These are phyloP conservation scores for Coemansia sp. DNA, from an alignment of 192 early-diverging fungal species.

Conservation along the genomic window DNA sequence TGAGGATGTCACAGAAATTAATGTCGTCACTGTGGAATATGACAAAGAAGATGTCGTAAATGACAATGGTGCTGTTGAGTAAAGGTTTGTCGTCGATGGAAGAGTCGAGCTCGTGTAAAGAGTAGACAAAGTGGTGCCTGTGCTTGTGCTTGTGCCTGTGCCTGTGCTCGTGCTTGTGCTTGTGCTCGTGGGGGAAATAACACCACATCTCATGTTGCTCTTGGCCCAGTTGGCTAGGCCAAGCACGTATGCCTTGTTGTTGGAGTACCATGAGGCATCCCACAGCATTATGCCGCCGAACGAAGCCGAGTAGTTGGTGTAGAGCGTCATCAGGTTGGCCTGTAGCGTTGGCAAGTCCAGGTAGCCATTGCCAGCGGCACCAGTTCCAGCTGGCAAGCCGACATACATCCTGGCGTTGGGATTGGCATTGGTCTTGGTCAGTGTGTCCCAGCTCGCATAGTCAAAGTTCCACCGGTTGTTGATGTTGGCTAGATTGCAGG, in stretches of 20 bases:
- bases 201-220: constrained; percentile 33
- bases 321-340: constrained; percentile 44
- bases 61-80: background rate
- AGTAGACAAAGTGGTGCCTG: background rate
- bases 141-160: background rate
- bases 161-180: constrained; percentile 3
- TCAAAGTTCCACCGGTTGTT: constrained; percentile 69
- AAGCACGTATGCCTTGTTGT: constrained; percentile 47
- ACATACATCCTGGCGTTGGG: constrained; percentile 61
- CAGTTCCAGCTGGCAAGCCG: constrained; percentile 61
- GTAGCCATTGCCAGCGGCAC: constrained; percentile 63
- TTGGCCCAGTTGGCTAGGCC: constrained; percentile 41
- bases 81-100: background rate
- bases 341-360: constrained; percentile 46
- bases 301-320: constrained; percentile 53
- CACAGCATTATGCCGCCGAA: constrained; percentile 76
- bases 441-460: constrained; percentile 61
- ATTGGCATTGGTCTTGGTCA: constrained; percentile 58
- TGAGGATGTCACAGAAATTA: background rate
- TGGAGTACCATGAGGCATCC: constrained; percentile 68
- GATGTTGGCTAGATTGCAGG: constrained; percentile 59
- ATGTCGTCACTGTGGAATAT: background rate
- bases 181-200: background rate
- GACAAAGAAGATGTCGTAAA: background rate
- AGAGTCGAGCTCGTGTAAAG: background rate